Evolutionary conservation across 2,329 filamentous ascomycete species (phyloP), one percentile per base, ranked within the genome.

Genomic region (Diaporthe citri): DNA sequence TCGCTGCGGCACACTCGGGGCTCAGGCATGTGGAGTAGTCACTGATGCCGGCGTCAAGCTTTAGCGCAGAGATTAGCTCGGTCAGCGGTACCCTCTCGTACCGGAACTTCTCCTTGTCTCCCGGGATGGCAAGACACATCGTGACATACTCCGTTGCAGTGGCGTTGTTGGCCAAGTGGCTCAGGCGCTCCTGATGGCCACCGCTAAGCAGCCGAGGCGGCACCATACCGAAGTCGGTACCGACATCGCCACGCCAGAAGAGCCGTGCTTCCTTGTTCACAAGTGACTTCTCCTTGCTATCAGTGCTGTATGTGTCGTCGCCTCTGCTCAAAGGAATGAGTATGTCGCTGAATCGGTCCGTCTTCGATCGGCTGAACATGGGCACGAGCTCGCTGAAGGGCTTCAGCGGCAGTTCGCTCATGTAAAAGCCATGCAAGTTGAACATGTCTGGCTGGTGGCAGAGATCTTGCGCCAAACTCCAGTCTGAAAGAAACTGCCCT

Each of bases 391-490:
- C 87, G 76, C 90, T 88, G 1, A 93, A 89, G 0, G 92, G 89
- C 66, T 90, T 89, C 77, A 91, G 87, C 0, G 89, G 87, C 10
- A 93, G 89, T 0, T 93, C 90, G 0, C 90, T 91, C 55, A 94
- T 87, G 81, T 94, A 91, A 79, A 96, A 91, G 56, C 94, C 93
- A 79, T 96, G 94, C 1, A 96, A 86, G 76, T 92, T 88, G 39
- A 91, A 89, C 43, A 96, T 85, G 77, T 97, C 95, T 1, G 95
- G 93, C 80, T 97, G 94, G 75, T 93, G 90, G 80, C 95, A 97
- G 39, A 93, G 88, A 62, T 94, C 89, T 8, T 91, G 88, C 7
- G 93, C 90, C 12, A 88, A 81, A 1, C 88, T 86, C 91, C 93
- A 96, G 78, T 94, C 87, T 6, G 87, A 85, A 8, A 95, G 84